Evolutionary conservation across 2,329 filamentous ascomycete genomes (phyloP), one percentile per base, ranked within the genome.

Genomic region (Beauveria australis): DNA sequence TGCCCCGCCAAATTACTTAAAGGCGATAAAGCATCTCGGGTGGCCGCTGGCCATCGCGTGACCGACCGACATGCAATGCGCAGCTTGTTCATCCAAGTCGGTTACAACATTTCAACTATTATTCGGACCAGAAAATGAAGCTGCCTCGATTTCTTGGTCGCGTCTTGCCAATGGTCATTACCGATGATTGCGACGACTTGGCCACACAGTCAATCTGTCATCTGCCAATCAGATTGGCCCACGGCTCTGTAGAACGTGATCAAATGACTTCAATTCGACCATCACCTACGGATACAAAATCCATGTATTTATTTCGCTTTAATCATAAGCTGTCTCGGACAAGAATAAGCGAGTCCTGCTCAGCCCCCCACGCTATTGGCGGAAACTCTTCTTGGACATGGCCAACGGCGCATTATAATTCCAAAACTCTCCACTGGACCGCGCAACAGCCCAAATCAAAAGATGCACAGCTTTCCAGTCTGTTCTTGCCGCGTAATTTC

Each of bases 401-500:
- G 28, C 28, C 28, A 30, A 10, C 28, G 30, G 33, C 8, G n/a
- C 49, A 7, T 16, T 26, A 19, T 9, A 7, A 6, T 53, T 52
- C 28, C 28, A 22, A 3, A 52, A 52, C n/a, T 52, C 19, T 43
- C 51, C 51, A 12, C 33, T 28, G 19, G 22, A 26, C 37, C 10
- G 33, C 12, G 37, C 6, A 41, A 8, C 28, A 28, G 22, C 9
- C 41, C 41, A 43, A 19, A 43, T 70, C 64, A 75, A 52, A 74
- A 73, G 37, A 76, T 67, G 62, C 70, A 74, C 33, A 76, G 46
- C 63, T 71, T 71, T 22, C 69, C 70, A n/a, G 69, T 72, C 61
- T 70, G 65, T 61, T 71, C 70, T 49, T 76, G 72, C 28, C 80
- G 75, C 49, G 73, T 77, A 59, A 91, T 72, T 70, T 90, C 86